Evolutionary conservation across 441 rosid species (phyloP), one percentile per base, ranked within the genome.

Genomic region (Populus tomentosa): DNA sequence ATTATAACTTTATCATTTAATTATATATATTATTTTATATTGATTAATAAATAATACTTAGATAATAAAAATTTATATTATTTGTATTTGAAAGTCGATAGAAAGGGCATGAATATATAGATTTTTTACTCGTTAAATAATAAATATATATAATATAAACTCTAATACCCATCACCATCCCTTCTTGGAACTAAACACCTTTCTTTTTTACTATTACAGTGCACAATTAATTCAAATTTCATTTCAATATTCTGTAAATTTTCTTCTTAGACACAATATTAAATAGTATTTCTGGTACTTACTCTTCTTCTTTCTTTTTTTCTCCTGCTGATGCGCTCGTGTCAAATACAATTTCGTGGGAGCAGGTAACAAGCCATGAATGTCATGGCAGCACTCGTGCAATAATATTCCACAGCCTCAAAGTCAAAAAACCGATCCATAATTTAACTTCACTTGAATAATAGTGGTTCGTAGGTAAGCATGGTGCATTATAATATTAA

Each of bases 321-420:
- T 9, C 18, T 33, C 36, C 36, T 6, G 36, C 36, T 5, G 23
- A 67, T 30, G 6, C 18, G 42, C 13, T 67, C 36, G 18, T 16
- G 28, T 36, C 26, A 69, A 69, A 68, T n/a, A 46, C 13, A 69
- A 18, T 68, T 69, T 35, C 50, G 53, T 69, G 71, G 70, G 70
- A 20, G 36, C 20, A 16, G 42, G 56, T 46, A 46, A 14, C 56
- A 11, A 67, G 36, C 11, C 42, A 66, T 66, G 20, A 66, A 46
- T 46, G 56, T 46, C 56, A 14, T 13, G 56, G 16, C 56, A 13
- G 16, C 6, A 13, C 18, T 30, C 32, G 1, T 24, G 5, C 6
- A 65, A 28, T 28, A 26, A 28, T 28, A 26, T 65, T 67, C 42
- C 11, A 10, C n/a, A 14, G 23, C 8, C 24, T 24, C 14, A 10